phyloP scores from a whole-genome alignment of 257 asterid genomes.

The Ehretia macrophylla region DNA sequence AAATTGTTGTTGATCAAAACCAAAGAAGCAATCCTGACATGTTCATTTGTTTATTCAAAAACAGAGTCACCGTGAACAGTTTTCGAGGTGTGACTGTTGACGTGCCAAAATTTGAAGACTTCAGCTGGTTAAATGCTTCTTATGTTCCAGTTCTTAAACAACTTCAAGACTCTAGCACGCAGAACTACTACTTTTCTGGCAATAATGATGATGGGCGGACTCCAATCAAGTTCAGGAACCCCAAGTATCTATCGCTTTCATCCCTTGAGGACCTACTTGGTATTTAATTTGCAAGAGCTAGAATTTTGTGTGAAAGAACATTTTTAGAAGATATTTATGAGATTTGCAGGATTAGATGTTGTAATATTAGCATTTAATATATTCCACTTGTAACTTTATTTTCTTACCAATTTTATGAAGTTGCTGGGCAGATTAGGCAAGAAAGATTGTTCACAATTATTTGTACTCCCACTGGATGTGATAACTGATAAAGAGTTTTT shows the following conservation, averaged over 20 bases:
- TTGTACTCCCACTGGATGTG: no score
- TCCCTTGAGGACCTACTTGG: background rate
- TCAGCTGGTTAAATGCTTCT: constrained; percentile 40
- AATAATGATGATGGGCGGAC: constrained; percentile 30
- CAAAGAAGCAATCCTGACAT: no score
- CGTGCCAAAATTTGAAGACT: constrained; percentile 40
- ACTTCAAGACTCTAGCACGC: constrained; percentile 42
- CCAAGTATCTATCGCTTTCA: constrained; percentile 33
- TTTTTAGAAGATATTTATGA: background rate
- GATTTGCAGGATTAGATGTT: background rate
- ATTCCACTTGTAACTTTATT: background rate
- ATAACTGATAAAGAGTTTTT: no score
- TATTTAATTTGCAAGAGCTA: background rate
- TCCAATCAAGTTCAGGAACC: constrained; percentile 43
- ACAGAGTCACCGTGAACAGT: constrained; percentile 33
- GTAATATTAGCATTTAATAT: background rate
- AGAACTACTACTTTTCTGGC: constrained; percentile 38
- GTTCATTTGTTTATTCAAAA: no score
- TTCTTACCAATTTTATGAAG: background rate
- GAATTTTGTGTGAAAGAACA: constrained; percentile 6
- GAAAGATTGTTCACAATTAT: no score
- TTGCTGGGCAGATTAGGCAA: background rate
- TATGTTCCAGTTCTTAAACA: constrained; percentile 47
- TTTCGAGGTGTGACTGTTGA: constrained; percentile 40
- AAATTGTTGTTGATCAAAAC: no score